These are phyloP conservation scores for Blastomyces emzantsi DNA, from an alignment of 2,329 filamentous ascomycete species.

Conservation along the genomic window DNA sequence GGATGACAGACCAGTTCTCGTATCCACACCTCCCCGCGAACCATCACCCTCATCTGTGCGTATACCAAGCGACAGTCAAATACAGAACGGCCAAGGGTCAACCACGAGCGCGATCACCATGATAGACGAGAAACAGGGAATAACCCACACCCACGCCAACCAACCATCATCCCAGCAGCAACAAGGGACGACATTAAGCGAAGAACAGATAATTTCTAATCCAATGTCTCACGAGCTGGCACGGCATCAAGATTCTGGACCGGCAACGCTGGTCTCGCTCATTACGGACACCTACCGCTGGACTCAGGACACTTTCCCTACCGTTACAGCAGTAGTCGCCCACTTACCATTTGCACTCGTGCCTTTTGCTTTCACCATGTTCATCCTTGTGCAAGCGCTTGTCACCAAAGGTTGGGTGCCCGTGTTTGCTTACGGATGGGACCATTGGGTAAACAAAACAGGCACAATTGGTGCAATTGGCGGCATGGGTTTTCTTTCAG, in stretches of 20 bases:
- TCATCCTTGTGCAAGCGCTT: constrained; percentile 61
- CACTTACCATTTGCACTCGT: constrained; percentile 60
- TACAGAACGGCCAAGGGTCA: constrained; percentile 9
- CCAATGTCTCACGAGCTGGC: constrained; percentile 8
- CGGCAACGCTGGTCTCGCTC: constrained; percentile 47
- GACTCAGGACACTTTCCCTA: constrained; percentile 62
- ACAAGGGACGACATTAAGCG: constrained; percentile 13
- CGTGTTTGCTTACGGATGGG: constrained; percentile 65
- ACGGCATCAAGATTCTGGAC: constrained; percentile 15
- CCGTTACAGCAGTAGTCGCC: constrained; percentile 53
- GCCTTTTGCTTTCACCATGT: constrained; percentile 66
- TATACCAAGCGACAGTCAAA: constrained; percentile 13
- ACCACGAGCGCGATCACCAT: constrained; percentile 14
- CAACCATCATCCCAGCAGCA: not conserved
- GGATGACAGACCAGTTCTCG: not conserved
- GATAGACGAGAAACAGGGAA: constrained; percentile 16
- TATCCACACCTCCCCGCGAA: constrained; percentile 10
- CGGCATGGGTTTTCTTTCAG: constrained; percentile 64
- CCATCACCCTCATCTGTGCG: constrained; percentile 14
- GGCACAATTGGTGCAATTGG: constrained; percentile 60
- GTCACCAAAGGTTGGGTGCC: constrained; percentile 67
- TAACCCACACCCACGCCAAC: constrained; percentile 1
- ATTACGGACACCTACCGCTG: constrained; percentile 43
- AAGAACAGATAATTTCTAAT: constrained; percentile 15
- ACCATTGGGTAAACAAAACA: constrained; percentile 61